phyloP scores from a whole-genome alignment of 164 flowering plant genomes.

The Kingdonia uniflora region DNA sequence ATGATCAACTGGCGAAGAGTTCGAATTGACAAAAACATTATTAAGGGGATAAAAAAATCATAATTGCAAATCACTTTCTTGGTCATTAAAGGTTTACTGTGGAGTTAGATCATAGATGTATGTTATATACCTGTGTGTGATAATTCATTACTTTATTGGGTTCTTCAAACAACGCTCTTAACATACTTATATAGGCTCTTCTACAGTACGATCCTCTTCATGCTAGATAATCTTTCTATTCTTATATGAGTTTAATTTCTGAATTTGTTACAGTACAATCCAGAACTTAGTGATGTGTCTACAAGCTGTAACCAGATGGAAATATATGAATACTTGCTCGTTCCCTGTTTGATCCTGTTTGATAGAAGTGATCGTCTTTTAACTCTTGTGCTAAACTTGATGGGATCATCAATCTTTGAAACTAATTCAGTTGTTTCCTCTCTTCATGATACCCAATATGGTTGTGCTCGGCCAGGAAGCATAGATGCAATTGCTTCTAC shows the following conservation, averaged over 20 bases:
- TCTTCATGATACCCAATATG: constrained; percentile 2
- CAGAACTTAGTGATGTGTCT: constrained; percentile 24
- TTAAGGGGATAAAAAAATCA: no score
- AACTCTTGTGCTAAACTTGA: constrained; percentile 28
- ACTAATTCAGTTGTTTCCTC: constrained; percentile 10
- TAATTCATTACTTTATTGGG: no score
- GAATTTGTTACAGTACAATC: constrained; percentile 30
- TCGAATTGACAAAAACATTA: no score
- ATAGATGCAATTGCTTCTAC: constrained; percentile 31
- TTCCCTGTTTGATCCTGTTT: constrained; percentile 53
- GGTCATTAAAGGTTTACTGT: no score
- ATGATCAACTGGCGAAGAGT: no score
- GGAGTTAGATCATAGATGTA: no score
- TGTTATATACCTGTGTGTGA: no score
- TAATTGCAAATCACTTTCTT: no score
- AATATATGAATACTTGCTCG: constrained; percentile 31
- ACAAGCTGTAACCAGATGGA: constrained; percentile 5
- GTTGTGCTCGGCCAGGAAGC: constrained; percentile 18
- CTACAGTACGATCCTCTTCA: no score
- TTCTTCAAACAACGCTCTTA: no score
- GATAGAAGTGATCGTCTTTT: constrained; percentile 35
- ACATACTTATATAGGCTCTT: no score
- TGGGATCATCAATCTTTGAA: constrained; percentile 34
- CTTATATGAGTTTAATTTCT: background rate
- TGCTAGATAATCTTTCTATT: no score